phyloP scores from a whole-genome alignment of 495 filamentous ascomycete species.

The Trichoderma orchidacearum region DNA sequence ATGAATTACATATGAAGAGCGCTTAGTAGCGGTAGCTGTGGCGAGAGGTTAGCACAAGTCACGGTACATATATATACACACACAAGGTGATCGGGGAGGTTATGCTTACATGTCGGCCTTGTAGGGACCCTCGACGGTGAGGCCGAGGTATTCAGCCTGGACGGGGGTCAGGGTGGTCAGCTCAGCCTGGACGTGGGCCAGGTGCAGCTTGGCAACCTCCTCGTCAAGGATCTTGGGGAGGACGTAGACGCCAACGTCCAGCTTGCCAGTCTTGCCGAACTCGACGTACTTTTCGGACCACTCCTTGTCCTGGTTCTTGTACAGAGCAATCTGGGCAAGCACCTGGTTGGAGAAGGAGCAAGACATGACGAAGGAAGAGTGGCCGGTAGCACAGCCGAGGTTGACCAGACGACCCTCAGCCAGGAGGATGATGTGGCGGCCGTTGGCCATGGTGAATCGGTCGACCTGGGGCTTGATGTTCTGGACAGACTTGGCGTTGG shows the following conservation, averaged over 20 bases:
- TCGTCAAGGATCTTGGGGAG: slow-evolving; percentile 98
- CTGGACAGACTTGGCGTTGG: slow-evolving; percentile 75
- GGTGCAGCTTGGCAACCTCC: slow-evolving; percentile 88
- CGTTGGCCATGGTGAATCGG: slow-evolving; percentile 86
- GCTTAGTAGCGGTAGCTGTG: slow-evolving; percentile 46
- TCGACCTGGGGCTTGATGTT: slow-evolving; percentile 99
- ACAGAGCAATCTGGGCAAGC: slow-evolving; percentile 96
- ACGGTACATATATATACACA: background rate
- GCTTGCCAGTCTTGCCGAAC: slow-evolving; percentile 82
- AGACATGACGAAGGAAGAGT: slow-evolving; percentile 99
- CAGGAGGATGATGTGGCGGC: slow-evolving; percentile 94
- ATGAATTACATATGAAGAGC: background rate
- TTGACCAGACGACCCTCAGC: slow-evolving; percentile 98
- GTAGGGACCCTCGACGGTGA: slow-evolving; percentile 76
- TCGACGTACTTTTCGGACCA: slow-evolving; percentile 92
- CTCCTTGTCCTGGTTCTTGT: slow-evolving; percentile 74
- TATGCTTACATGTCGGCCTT: slow-evolving; percentile 65
- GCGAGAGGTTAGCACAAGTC: slow-evolving; percentile 15
- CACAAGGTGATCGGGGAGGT: background rate
- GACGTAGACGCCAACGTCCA: slow-evolving; percentile 85
- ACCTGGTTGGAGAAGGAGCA: slow-evolving; percentile 99
- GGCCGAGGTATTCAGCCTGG: slow-evolving; percentile 89
- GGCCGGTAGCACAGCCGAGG: slow-evolving; percentile 94
- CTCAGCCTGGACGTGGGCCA: slow-evolving; percentile 91
- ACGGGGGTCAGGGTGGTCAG: slow-evolving; percentile 67